Evolutionary conservation across 768 basidiomycete species (phyloP).

Genomic region (Cantharellus anzutake): DNA sequence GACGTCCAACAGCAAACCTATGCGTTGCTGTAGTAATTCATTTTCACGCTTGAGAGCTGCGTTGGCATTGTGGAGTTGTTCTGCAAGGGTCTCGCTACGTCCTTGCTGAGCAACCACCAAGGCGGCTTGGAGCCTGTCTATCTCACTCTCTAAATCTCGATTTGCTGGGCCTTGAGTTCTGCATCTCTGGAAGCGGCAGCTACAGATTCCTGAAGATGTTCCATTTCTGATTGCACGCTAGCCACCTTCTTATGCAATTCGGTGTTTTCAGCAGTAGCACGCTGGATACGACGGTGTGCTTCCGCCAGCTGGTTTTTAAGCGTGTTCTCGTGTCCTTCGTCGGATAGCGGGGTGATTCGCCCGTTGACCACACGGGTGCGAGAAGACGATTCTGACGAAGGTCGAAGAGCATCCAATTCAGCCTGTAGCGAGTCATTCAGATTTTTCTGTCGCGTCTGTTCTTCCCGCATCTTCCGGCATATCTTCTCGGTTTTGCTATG

Average conservation of each 20-base stretch:
- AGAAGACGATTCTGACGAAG: conserved; percentile 31
- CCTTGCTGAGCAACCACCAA: conserved; percentile 57
- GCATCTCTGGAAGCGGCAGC: conserved; percentile 57
- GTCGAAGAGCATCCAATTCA: conserved; percentile 60
- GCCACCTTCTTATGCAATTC: conserved; percentile 59
- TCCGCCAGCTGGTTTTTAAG: conserved; percentile 50
- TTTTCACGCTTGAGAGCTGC: conserved; percentile 63
- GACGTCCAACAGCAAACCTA: conserved; percentile 65
- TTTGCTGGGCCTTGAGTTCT: conserved; percentile 53
- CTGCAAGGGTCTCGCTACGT: conserved; percentile 55
- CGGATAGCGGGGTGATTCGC: conserved; percentile 56
- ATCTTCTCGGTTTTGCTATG: conserved; percentile 90
- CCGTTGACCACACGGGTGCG: conserved; percentile 43
- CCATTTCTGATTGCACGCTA: conserved; percentile 54
- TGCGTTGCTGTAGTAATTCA: conserved; percentile 79
- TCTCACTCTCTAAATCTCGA: conserved; percentile 63
- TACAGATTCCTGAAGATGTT: conserved; percentile 47
- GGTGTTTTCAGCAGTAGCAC: conserved; percentile 52
- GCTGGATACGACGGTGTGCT: conserved; percentile 55
- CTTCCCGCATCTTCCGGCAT: conserved; percentile 91
- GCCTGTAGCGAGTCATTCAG: conserved; percentile 60
- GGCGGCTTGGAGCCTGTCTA: conserved; percentile 55
- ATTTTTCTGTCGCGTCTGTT: conserved; percentile 77
- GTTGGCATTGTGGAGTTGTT: conserved; percentile 73
- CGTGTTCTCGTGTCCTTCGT: conserved; percentile 44